Evolutionary conservation across 768 basidiomycete species (phyloP).

Genomic region (Mrakia hoshinonis): DNA sequence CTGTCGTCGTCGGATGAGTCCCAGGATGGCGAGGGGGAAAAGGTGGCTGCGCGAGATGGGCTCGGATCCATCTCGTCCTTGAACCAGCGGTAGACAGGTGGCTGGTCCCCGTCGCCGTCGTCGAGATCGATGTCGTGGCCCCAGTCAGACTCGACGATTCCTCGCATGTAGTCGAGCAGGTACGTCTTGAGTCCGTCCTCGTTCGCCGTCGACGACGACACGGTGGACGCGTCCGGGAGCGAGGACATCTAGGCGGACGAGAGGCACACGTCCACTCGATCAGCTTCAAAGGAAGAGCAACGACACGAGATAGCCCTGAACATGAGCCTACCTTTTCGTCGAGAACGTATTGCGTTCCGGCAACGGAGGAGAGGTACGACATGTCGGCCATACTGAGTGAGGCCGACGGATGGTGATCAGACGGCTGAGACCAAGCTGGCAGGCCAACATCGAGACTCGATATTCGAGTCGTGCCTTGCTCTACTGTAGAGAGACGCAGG

Average conservation of each 20-base stretch:
- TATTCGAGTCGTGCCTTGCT: not conserved
- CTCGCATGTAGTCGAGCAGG: slow-evolving; percentile 4
- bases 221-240: not conserved
- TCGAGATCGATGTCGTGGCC: not conserved
- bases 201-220: not conserved
- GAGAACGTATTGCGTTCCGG: no score
- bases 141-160: not conserved
- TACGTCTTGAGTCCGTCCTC: slow-evolving; percentile 12
- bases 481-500: not conserved
- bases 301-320: not conserved
- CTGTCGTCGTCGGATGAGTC: not conserved
- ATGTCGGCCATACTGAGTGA: no score
- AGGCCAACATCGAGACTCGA: not conserved
- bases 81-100: no score
- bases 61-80: no score
- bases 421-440: no score
- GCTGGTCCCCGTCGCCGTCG: not conserved
- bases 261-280: not conserved
- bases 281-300: not conserved
- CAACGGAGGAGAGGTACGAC: no score
- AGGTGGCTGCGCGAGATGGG: not conserved
- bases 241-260: not conserved
- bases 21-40: not conserved
- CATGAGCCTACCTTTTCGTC: no score
- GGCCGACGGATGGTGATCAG: no score